Evolutionary conservation across 805 yeast species (phyloP).

Genomic region (Teunomyces atbi): DNA sequence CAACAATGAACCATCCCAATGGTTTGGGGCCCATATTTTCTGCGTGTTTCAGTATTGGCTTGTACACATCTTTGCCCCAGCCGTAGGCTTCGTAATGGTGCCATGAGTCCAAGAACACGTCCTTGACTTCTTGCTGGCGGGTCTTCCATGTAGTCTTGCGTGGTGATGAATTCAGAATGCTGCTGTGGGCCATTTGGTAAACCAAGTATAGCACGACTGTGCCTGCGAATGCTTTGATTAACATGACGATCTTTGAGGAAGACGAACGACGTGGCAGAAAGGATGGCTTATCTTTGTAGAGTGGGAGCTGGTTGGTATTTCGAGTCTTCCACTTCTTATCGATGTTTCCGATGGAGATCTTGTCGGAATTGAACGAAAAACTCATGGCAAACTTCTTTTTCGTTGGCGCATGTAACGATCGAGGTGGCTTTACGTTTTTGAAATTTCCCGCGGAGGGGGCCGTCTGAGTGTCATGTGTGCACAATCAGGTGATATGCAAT

Average conservation of each 20-base stretch:
- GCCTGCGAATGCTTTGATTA: conserved; percentile 42
- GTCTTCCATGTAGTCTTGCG: conserved; percentile 37
- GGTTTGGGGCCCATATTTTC: conserved; percentile 79
- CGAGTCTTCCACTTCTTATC: conserved; percentile 21
- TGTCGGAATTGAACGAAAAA: conserved; percentile 10
- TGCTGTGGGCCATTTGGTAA: conserved; percentile 21
- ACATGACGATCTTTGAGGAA: conserved; percentile 27
- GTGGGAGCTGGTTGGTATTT: conserved; percentile 21
- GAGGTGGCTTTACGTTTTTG: neutral
- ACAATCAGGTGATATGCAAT: no score
- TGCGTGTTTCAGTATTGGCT: conserved; percentile 62
- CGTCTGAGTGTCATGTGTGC: no score
- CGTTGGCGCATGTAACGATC: neutral
- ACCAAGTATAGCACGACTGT: conserved; percentile 41
- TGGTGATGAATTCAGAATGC: conserved; percentile 5
- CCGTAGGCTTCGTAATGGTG: conserved; percentile 68
- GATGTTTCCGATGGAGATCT: conserved; percentile 10
- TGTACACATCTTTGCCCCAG: conserved; percentile 81
- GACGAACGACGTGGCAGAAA: conserved; percentile 4
- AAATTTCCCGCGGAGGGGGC: no score
- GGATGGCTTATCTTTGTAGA: conserved; percentile 35
- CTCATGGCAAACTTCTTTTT: conserved; percentile 6
- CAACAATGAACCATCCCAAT: conserved; percentile 91
- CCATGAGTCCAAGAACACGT: conserved; percentile 78
- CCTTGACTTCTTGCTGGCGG: conserved; percentile 57